Evolutionary conservation across 331 rosid genomes (phyloP), one percentile per base, ranked within the genome.

Genomic region (Pyrus hybrid): DNA sequence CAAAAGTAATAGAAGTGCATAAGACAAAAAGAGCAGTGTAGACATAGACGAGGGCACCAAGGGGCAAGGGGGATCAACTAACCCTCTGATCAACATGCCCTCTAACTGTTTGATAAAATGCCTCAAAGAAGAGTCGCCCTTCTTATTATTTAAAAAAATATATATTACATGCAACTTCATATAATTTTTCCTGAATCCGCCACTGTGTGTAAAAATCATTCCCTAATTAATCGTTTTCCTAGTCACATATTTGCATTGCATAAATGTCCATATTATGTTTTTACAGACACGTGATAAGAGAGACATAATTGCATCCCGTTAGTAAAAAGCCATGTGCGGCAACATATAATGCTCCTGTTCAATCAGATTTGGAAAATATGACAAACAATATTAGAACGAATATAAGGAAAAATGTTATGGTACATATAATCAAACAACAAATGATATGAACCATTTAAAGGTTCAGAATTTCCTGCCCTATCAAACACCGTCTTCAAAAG

Each of bases 401-500:
- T 32, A 60, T 6, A 70, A 26, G 14, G 32, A 6, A 26, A 45
- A 70, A 8, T 58, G 25, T 37, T 26, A 30, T 0, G 29, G 49
- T 54, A 62, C 23, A 47, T 58, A 72, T 13, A 45, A 49, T 66
- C 67, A 75, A 74, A 43, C 71, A 22, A 37, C 63, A 62, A 5
- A 7, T 16, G 56, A 16, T 49, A 80, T 26, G 61, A 74, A 74
- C 76, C 72, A 47, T 45, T 29, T 20, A 67, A 72, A 63, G 63
- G 78, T 45, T 45, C 18, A 51, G 58, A 64, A 81, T 78, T 57
- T 66, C 29, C 64, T 26, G 41, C 33, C 67, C 71, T 26, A 77
- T 70, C 81, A 72, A 67, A 18, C 18, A 32, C 41, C 1, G 75
- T 72, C 81, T 41, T 29, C 21, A 54, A 80, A 80, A 58, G 63